phyloP scores from a whole-genome alignment of 192 early-diverging fungal species.

The Backusella mclennaniae region DNA sequence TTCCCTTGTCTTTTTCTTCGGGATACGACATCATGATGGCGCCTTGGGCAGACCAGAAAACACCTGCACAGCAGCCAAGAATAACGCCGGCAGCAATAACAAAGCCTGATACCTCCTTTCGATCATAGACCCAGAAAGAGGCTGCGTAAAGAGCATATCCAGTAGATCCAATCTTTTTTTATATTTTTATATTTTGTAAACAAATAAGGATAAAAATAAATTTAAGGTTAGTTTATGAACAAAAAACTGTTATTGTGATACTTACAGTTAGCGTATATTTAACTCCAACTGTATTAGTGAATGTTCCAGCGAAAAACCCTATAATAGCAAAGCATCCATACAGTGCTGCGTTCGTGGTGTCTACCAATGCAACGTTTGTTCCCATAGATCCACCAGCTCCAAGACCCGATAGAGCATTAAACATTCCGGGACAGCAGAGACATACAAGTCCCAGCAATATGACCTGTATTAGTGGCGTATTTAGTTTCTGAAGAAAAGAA shows the following conservation, averaged over 20 bases:
- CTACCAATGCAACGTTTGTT: slow-evolving; percentile 24
- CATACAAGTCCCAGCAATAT: slow-evolving; percentile 71
- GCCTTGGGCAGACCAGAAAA: slow-evolving; percentile 74
- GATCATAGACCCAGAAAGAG: slow-evolving; percentile 57
- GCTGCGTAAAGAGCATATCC: slow-evolving; percentile 73
- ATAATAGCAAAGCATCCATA: slow-evolving; percentile 34
- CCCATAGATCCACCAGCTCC: slow-evolving; percentile 37
- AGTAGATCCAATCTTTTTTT: slow-evolving; percentile 51
- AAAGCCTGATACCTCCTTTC: slow-evolving; percentile 53
- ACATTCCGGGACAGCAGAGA: slow-evolving; percentile 80
- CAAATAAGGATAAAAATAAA: not conserved
- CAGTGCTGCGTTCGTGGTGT: slow-evolving; percentile 26
- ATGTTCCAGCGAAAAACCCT: slow-evolving; percentile 36
- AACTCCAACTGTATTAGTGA: slow-evolving; percentile 29
- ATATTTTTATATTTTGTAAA: not conserved
- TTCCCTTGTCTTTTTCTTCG: slow-evolving; percentile 74
- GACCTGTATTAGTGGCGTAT: slow-evolving; percentile 66
- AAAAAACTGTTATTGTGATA: not conserved
- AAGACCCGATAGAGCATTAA: slow-evolving; percentile 58
- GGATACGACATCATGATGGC: slow-evolving; percentile 87
- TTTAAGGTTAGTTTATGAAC: not conserved
- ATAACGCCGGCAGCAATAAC: slow-evolving; percentile 75
- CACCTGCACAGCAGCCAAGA: slow-evolving; percentile 76
- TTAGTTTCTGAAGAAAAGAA: slow-evolving; percentile 10
- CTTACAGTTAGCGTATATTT: slow-evolving; percentile 21